These are phyloP conservation scores for Arthroderma sp. DNA, from an alignment of 2,329 filamentous ascomycete species.

Conservation along the genomic window DNA sequence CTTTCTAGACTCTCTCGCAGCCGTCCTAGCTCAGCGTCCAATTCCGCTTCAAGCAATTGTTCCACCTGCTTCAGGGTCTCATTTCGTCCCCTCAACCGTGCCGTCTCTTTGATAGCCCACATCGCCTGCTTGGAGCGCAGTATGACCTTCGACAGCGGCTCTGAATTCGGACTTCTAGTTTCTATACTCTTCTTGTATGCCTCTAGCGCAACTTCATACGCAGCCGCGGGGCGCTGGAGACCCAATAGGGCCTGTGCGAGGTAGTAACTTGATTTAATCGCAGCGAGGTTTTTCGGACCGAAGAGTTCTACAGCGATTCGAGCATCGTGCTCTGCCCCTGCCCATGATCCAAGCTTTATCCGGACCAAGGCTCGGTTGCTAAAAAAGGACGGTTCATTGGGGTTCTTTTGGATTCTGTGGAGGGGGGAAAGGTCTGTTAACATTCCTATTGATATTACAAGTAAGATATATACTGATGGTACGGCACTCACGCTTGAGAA, in stretches of 20 bases:
- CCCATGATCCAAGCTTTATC: conserved; percentile 59
- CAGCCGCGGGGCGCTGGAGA: conserved; percentile 58
- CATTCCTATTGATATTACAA: neutral
- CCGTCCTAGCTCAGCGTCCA: conserved; percentile 24
- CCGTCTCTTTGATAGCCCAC: conserved; percentile 61
- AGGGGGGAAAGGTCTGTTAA: neutral
- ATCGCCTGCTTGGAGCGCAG: conserved; percentile 70
- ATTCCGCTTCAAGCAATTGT: conserved; percentile 26
- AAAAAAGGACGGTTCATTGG: conserved; percentile 65
- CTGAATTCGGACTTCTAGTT: conserved; percentile 52
- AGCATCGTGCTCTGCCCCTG: conserved; percentile 66
- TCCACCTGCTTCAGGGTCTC: conserved; percentile 29
- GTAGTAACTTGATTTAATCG: conserved; percentile 74
- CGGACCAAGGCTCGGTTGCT: conserved; percentile 81
- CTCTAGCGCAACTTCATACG: conserved; percentile 53
- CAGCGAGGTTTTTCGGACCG: conserved; percentile 34
- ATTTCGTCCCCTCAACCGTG: conserved; percentile 33
- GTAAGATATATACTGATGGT: neutral
- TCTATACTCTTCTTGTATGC: conserved; percentile 60
- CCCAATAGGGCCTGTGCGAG: conserved; percentile 72
- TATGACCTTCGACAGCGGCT: conserved; percentile 59
- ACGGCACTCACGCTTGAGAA: conserved; percentile 30
- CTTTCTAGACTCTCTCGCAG: conserved; percentile 23
- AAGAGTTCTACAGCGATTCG: conserved; percentile 57
- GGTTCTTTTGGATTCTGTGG: conserved; percentile 60